Evolutionary conservation across 345 rosid genomes (phyloP).

Genomic region (Euphorbia tirucalli): DNA sequence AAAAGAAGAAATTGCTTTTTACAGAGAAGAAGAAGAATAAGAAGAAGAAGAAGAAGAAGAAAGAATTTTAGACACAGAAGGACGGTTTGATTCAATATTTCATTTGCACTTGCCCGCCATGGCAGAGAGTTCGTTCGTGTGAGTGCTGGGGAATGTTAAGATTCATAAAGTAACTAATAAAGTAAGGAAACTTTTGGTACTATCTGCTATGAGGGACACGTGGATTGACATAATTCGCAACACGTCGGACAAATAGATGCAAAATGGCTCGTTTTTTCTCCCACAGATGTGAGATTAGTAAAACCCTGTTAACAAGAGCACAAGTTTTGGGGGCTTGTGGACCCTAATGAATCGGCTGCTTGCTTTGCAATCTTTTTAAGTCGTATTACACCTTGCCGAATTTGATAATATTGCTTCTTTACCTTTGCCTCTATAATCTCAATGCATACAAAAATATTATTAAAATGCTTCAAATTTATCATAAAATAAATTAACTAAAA

Average conservation of each 20-base stretch:
- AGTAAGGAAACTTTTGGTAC: neutral
- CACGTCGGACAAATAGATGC: no score
- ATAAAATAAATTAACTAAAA: no score
- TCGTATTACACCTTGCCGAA: neutral
- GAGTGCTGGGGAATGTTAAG: neutral
- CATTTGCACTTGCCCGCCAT: neutral
- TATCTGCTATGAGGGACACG: neutral
- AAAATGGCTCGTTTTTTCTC: neutral
- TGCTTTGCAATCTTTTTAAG: neutral
- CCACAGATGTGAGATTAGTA: neutral
- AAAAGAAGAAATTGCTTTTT: neutral
- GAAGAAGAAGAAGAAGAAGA: neutral
- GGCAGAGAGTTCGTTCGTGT: slow-evolving; percentile 11
- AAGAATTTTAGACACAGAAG: no score
- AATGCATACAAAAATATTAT: no score
- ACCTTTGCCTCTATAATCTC: no score
- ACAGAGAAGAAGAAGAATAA: neutral
- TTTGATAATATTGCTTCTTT: no score
- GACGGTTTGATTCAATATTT: neutral
- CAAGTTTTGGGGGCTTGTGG: neutral
- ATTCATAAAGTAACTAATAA: neutral
- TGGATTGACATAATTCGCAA: neutral
- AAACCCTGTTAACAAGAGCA: neutral
- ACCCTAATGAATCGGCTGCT: neutral
- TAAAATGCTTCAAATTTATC: no score